These are phyloP conservation scores for Trichoderma arundinaceum DNA, from an alignment of 2,329 filamentous ascomycete species.

Conservation along the genomic window DNA sequence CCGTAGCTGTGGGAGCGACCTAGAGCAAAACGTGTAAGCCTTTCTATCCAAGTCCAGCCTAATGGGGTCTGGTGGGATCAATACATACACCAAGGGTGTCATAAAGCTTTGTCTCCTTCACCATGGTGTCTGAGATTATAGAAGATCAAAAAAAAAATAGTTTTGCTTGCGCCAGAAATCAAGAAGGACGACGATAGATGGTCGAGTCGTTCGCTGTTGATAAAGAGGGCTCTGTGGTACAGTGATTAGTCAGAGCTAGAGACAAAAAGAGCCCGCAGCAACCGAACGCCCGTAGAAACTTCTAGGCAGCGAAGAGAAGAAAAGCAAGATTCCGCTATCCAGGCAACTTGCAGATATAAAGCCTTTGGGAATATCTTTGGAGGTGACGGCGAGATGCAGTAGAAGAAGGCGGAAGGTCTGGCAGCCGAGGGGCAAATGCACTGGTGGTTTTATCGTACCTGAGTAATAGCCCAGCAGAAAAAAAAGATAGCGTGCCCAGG, in stretches of 20 bases:
- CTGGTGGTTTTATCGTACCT: constrained; percentile 9
- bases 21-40: constrained; percentile 46
- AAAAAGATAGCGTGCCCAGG: constrained; percentile 28
- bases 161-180: constrained; percentile 15
- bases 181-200: constrained; percentile 4
- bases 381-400: background rate
- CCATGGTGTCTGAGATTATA: constrained; percentile 61
- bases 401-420: constrained; percentile 15
- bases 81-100: constrained; percentile 74
- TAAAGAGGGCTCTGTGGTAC: constrained; percentile 24
- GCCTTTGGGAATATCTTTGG: background rate
- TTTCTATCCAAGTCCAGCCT: background rate
- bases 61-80: background rate
- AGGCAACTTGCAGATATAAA: background rate
- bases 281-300: constrained; percentile 16
- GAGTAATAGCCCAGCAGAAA: constrained; percentile 24
- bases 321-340: background rate
- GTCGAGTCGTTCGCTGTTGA: background rate
- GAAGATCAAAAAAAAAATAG: constrained; percentile 13
- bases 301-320: constrained; percentile 12
- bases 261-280: background rate
- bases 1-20: constrained; percentile 79
- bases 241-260: constrained; percentile 30
- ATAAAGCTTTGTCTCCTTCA: constrained; percentile 80
- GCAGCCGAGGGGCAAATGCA: constrained; percentile 25